Percentiles rank a stretch among this genome's conserved stretches.
phyloP scores from a whole-genome alignment of 495 filamentous ascomycete genomes.

The Corynascus novoguineensis region DNA sequence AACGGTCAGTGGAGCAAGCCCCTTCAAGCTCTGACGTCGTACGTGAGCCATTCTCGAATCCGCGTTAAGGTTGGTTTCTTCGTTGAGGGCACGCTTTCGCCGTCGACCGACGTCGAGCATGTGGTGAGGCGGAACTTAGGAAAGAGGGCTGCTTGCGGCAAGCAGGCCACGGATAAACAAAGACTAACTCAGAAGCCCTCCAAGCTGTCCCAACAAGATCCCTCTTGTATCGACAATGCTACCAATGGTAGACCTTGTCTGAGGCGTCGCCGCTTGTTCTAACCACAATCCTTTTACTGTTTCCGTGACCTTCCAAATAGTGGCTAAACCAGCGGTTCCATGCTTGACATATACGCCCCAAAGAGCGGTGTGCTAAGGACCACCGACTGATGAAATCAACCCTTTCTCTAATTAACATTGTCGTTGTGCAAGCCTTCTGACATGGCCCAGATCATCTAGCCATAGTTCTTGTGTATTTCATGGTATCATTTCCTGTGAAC shows the following conservation, averaged over 20 bases:
- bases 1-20: neutral
- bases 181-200: no score
- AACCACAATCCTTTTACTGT: no score
- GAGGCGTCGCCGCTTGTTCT: no score
- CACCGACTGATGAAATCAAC: neutral
- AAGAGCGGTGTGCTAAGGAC: neutral
- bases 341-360: neutral
- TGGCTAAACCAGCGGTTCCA: no score
- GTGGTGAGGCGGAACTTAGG: no score
- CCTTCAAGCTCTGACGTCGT: neutral
- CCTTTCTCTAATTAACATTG: neutral
- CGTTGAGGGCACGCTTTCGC: neutral
- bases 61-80: neutral
- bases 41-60: neutral
- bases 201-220: no score
- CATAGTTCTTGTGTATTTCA: constrained; percentile 13
- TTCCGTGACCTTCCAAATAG: no score
- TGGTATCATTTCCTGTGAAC: constrained; percentile 17
- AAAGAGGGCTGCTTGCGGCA: no score
- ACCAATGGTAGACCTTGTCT: no score
- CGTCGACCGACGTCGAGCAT: no score
- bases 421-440: neutral
- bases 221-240: no score
- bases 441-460: neutral
- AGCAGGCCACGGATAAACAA: no score